phyloP scores from a whole-genome alignment of 495 filamentous ascomycete genomes.

The Neurospora sp. region DNA sequence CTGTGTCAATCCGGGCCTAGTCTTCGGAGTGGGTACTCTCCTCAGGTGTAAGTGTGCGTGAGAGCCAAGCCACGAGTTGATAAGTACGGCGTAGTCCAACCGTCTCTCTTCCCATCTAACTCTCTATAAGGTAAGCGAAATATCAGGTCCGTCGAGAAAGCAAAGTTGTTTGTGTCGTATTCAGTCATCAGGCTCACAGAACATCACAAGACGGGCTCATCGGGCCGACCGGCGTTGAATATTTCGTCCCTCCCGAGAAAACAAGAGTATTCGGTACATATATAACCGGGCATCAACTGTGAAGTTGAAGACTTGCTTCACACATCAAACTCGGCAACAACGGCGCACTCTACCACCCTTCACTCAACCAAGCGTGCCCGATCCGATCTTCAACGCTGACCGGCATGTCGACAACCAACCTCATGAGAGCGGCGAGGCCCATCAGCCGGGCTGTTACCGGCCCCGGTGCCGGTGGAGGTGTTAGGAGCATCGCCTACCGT shows the following conservation, averaged over 20 bases:
- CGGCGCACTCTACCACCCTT: background rate
- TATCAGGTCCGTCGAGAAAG: background rate
- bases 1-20: background rate
- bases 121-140: background rate
- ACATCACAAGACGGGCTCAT: background rate
- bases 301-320: background rate
- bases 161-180: background rate
- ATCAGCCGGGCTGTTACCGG: slow-evolving; percentile 16
- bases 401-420: slow-evolving; percentile 24
- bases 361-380: background rate
- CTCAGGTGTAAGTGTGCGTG: background rate
- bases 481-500: slow-evolving; percentile 4
- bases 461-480: background rate
- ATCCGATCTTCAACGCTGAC: slow-evolving; percentile 5
- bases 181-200: background rate
- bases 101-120: background rate
- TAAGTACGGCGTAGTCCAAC: background rate
- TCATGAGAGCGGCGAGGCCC: slow-evolving; percentile 20
- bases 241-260: background rate
- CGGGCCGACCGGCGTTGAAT: background rate
- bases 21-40: background rate
- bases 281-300: background rate
- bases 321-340: background rate
- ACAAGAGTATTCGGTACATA: background rate
- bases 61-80: background rate